These are phyloP conservation scores for Oldenlandia corymbosa DNA, from an alignment of 257 asterid species.

Conservation along the genomic window DNA sequence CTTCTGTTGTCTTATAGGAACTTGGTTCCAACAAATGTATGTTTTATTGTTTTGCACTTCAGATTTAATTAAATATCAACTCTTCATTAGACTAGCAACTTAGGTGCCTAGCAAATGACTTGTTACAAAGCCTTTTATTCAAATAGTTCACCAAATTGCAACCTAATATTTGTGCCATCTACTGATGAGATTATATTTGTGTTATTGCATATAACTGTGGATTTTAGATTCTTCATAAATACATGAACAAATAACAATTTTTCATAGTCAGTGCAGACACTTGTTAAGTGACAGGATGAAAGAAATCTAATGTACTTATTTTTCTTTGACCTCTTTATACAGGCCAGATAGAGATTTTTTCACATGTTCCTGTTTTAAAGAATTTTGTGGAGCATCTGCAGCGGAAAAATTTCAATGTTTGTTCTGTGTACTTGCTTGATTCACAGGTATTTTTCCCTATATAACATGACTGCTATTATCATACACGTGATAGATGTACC, in stretches of 20 bases:
- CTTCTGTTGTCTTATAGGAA: not conserved
- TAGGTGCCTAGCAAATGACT: too few relatives aligned
- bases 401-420: slow-evolving; percentile 79
- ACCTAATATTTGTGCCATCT: too few relatives aligned
- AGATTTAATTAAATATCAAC: too few relatives aligned
- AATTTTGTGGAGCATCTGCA: slow-evolving; percentile 80
- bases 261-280: not conserved
- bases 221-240: not conserved
- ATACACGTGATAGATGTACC: not conserved
- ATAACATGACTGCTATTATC: not conserved
- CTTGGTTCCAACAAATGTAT: not conserved
- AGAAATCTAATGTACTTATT: not conserved
- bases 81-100: too few relatives aligned
- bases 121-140: too few relatives aligned
- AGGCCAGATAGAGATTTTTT: slow-evolving; percentile 96
- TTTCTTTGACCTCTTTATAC: slow-evolving; percentile 20
- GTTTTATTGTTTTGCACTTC: not conserved
- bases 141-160: not conserved
- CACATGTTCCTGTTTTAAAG: slow-evolving; percentile 92
- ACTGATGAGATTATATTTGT: not conserved
- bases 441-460: slow-evolving; percentile 57
- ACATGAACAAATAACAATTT: too few relatives aligned
- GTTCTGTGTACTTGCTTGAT: slow-evolving; percentile 90
- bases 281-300: not conserved
- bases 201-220: not conserved